These are phyloP conservation scores for Lipomyces sp. DNA, from an alignment of 805 yeast genomes.

Conservation along the genomic window DNA sequence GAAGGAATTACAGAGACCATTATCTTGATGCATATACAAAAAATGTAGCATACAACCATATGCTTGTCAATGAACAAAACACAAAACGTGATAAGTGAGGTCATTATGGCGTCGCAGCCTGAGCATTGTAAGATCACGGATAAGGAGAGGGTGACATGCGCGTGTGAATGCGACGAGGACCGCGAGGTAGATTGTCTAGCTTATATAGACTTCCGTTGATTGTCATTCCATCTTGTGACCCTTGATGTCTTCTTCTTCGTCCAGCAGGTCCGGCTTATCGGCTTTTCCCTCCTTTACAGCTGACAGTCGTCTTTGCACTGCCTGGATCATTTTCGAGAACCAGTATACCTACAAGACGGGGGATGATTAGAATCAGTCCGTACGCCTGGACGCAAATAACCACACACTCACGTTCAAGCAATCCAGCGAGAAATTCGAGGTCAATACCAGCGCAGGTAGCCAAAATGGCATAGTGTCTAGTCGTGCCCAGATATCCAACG, in stretches of 20 bases:
- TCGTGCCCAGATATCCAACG: constrained; percentile 50
- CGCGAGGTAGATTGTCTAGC: too few species aligned
- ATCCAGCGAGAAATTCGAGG: constrained; percentile 61
- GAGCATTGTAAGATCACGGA: too few species aligned
- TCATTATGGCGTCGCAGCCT: too few species aligned
- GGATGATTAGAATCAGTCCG: constrained; percentile 10
- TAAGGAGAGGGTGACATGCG: too few species aligned
- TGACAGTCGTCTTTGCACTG: constrained; percentile 45
- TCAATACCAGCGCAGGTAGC: constrained; percentile 51
- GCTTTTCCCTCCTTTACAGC: constrained; percentile 12
- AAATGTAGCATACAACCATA: too few species aligned
- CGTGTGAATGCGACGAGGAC: too few species aligned
- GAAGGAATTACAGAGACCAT: too few species aligned
- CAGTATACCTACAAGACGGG: constrained; percentile 58
- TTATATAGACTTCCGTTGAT: too few species aligned
- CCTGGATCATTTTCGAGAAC: constrained; percentile 80
- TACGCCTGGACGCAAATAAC: neutral
- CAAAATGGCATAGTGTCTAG: constrained; percentile 41
- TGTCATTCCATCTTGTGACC: constrained; percentile 25
- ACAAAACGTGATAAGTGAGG: too few species aligned
- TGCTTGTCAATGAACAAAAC: too few species aligned
- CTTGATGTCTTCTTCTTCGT: constrained; percentile 22
- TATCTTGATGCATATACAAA: too few species aligned
- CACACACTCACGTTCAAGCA: constrained; percentile 48
- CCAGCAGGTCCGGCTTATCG: constrained; percentile 9